Evolutionary conservation across 129 eudicot genomes (phyloP).

Genomic region (Saussurea involucrata): DNA sequence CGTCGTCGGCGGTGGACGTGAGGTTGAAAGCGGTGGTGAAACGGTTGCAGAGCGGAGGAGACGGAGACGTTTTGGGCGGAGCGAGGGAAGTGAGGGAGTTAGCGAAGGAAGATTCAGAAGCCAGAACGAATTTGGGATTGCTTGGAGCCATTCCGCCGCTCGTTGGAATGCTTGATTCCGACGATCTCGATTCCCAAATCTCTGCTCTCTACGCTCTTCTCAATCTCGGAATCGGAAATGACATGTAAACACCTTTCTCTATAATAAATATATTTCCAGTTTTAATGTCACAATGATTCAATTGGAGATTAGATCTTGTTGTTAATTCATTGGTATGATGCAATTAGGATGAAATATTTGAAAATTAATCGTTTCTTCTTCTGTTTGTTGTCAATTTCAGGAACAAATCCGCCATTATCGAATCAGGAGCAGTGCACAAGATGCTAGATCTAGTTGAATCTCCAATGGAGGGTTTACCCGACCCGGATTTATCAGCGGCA

Average conservation of each 20-base stretch:
- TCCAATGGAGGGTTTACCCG: conserved; percentile 16
- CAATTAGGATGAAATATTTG: not conserved
- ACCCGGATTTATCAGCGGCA: conserved; percentile 44
- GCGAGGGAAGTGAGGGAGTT: conserved; percentile 64
- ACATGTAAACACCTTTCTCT: conserved; percentile 36
- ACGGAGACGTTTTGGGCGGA: conserved; percentile 42
- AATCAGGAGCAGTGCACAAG: conserved; percentile 92
- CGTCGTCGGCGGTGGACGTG: conserved; percentile 38
- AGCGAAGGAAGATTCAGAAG: conserved; percentile 57
- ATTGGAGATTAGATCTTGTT: conserved; percentile 12
- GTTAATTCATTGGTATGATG: not conserved
- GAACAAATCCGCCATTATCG: conserved; percentile 83
- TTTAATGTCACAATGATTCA: not conserved
- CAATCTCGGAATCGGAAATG: conserved; percentile 80
- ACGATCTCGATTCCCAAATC: conserved; percentile 34
- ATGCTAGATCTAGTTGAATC: conserved; percentile 66
- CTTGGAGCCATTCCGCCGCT: conserved; percentile 84
- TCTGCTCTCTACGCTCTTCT: conserved; percentile 80
- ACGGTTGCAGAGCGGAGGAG: conserved; percentile 36
- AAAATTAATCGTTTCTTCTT: not conserved
- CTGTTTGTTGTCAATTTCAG: conserved; percentile 37
- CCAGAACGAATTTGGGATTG: conserved; percentile 57
- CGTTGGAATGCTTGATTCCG: conserved; percentile 60
- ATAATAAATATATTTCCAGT: not conserved
- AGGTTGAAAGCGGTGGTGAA: conserved; percentile 58